Conservation (phyloP, 352 stramenopile genomes). For the Phytophthora nicotianae region DNA sequence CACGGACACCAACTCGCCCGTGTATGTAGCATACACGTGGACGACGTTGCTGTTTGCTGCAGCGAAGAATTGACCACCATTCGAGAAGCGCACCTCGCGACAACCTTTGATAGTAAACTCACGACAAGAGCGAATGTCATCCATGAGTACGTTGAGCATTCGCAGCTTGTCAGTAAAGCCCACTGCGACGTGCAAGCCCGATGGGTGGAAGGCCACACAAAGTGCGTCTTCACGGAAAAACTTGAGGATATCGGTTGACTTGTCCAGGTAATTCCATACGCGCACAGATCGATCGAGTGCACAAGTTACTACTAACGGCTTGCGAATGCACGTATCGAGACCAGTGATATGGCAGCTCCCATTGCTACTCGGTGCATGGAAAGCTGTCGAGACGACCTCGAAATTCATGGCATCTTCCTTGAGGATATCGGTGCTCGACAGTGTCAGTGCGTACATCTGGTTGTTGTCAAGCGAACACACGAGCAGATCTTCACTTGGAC, state of each 20-base stretch:
- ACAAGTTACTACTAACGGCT: constrained; percentile 91
- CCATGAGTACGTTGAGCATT: constrained; percentile 95
- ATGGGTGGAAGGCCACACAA: constrained; percentile 92
- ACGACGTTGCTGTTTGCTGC: constrained; percentile 90
- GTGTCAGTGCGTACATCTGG: constrained; percentile 90
- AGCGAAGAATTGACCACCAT: constrained; percentile 92
- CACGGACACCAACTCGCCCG: constrained; percentile 68
- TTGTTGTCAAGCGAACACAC: constrained; percentile 89
- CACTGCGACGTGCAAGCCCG: constrained; percentile 87
- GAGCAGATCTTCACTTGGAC: constrained; percentile 89
- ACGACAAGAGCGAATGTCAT: constrained; percentile 91
- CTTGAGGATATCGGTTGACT: constrained; percentile 91
- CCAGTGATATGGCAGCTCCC: constrained; percentile 85
- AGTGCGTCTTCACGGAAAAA: constrained; percentile 91
- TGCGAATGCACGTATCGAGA: constrained; percentile 93
- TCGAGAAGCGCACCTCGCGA: constrained; percentile 90
- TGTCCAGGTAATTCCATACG: constrained; percentile 95
- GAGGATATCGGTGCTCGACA: constrained; percentile 91
- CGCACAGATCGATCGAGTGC: constrained; percentile 91
- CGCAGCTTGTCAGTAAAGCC: constrained; percentile 94
- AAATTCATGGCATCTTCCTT: constrained; percentile 96
- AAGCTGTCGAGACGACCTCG: constrained; percentile 88
- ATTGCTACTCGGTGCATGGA: constrained; percentile 76
- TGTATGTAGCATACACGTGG: constrained; percentile 86
- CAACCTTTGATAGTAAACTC: constrained; percentile 94